Evolutionary conservation across 768 basidiomycete genomes (phyloP).

Genomic region (Symmetrospora coprosmae): DNA sequence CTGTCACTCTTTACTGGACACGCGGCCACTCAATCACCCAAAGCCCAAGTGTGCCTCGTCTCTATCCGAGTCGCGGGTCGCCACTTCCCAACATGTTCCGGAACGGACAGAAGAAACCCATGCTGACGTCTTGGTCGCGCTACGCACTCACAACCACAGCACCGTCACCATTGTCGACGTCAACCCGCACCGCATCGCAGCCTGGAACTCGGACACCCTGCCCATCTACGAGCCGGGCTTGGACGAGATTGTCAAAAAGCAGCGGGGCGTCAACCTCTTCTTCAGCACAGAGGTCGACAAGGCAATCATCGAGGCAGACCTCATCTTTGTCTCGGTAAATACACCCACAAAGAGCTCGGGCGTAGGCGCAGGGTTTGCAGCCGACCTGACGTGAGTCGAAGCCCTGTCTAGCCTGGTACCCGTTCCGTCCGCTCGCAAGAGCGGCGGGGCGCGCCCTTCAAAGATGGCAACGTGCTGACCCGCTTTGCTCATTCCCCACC

Average conservation of each 20-base stretch:
- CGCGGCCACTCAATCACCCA: no score
- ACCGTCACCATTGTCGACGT: constrained; percentile 94
- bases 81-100: background rate
- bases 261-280: constrained; percentile 88
- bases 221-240: constrained; percentile 98
- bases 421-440: background rate
- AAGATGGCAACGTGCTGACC: background rate
- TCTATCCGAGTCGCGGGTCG: background rate
- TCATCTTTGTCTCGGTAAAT: constrained; percentile 97
- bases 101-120: no score
- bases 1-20: no score
- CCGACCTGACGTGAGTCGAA: constrained; percentile 93
- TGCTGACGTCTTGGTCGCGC: no score
- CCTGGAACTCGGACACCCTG: constrained; percentile 69
- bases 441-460: background rate
- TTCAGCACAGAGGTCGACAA: constrained; percentile 80
- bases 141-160: constrained; percentile 68
- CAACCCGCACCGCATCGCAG: constrained; percentile 82
- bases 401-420: no score
- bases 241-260: constrained; percentile 69
- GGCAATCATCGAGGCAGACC: constrained; percentile 82
- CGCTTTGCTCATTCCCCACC: background rate
- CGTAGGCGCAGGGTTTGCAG: constrained; percentile 93
- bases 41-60: no score
- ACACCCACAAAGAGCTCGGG: constrained; percentile 98